These are phyloP conservation scores for Pholiota conissans DNA, from an alignment of 768 basidiomycete species.

Conservation along the genomic window DNA sequence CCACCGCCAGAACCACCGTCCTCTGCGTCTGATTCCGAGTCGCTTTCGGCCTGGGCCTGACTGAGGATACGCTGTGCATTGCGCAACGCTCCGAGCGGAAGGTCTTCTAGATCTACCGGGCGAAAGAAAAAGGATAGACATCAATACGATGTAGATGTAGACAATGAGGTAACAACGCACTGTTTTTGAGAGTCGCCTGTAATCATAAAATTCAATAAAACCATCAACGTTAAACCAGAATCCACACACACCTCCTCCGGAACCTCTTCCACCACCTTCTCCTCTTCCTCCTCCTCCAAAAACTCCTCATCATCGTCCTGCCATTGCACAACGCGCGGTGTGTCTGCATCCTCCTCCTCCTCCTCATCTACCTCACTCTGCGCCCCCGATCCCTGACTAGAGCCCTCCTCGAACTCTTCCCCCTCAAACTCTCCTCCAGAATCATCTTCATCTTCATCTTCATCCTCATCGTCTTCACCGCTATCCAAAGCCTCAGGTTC, in stretches of 20 bases:
- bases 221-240: neutral
- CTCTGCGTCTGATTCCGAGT: conserved; percentile 36
- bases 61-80: conserved; percentile 61
- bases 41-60: conserved; percentile 36
- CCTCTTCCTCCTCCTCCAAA: conserved; percentile 13
- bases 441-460: no score
- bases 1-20: conserved; percentile 20
- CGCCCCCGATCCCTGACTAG: conserved; percentile 15
- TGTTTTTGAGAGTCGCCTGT: conserved; percentile 26
- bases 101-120: conserved; percentile 53
- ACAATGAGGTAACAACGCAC: conserved; percentile 14
- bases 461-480: no score
- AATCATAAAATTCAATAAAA: neutral
- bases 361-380: conserved; percentile 29
- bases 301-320: conserved; percentile 32
- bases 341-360: conserved; percentile 37
- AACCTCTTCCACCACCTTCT: neutral
- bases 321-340: conserved; percentile 64
- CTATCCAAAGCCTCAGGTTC: conserved; percentile 6
- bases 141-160: neutral
- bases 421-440: conserved; percentile 16
- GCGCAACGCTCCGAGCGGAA: conserved; percentile 66
- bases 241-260: conserved; percentile 14
- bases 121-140: neutral
- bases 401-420: conserved; percentile 22